phyloP scores from a whole-genome alignment of 805 yeast genomes.

The Zygotorulaspora sp. region DNA sequence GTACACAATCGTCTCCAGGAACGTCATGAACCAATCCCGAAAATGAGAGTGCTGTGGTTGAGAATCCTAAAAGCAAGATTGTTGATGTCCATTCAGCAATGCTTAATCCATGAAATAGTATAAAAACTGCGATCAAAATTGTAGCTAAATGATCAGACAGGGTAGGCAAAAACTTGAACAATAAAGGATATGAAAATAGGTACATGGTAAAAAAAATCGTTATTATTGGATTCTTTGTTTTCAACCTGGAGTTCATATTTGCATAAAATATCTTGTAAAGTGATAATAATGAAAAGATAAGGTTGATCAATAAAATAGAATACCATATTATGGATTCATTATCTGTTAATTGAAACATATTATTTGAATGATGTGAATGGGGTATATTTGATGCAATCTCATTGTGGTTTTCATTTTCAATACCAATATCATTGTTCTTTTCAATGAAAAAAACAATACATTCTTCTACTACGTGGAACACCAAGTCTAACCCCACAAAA shows the following conservation, averaged over 20 bases:
- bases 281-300: slow-evolving; percentile 23
- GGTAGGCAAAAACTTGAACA: slow-evolving; percentile 19
- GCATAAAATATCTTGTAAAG: slow-evolving; percentile 28
- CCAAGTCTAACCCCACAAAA: slow-evolving; percentile 85
- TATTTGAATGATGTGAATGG: slow-evolving; percentile 31
- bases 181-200: slow-evolving; percentile 26
- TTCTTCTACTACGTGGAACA: slow-evolving; percentile 85
- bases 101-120: slow-evolving; percentile 31
- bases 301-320: slow-evolving; percentile 16
- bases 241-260: slow-evolving; percentile 28
- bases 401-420: slow-evolving; percentile 27
- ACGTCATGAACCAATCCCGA: slow-evolving; percentile 19
- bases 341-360: slow-evolving; percentile 2
- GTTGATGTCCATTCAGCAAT: slow-evolving; percentile 37
- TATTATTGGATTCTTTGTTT: slow-evolving; percentile 34
- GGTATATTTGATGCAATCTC: slow-evolving; percentile 33
- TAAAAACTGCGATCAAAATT: slow-evolving; percentile 25
- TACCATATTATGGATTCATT: slow-evolving; percentile 28
- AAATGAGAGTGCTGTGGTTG: slow-evolving; percentile 28
- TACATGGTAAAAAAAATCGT: slow-evolving; percentile 31
- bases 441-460: slow-evolving; percentile 41
- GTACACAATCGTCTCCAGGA: slow-evolving; percentile 7
- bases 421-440: slow-evolving; percentile 15
- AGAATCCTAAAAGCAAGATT: slow-evolving; percentile 33
- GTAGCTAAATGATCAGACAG: slow-evolving; percentile 32